Conservation (phyloP, 345 rosid species). For the Schrenkiella parvula region DNA sequence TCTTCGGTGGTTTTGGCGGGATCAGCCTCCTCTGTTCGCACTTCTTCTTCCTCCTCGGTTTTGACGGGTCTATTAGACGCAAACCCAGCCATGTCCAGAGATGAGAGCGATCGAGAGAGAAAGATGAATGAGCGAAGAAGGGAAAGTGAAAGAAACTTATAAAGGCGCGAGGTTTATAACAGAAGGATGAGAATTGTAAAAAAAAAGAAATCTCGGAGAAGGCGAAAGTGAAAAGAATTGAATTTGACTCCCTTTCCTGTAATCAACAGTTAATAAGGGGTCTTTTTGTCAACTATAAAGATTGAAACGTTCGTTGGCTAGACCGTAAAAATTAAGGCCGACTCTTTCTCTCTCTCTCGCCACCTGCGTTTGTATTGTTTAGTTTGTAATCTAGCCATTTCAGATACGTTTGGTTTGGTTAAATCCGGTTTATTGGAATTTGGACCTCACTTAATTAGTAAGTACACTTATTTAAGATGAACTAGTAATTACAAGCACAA, state of each 20-base stretch:
- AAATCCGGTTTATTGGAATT: background rate
- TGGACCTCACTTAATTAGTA: too few relatives aligned
- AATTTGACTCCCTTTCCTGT: background rate
- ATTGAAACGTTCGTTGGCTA: too few relatives aligned
- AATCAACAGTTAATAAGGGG: too few relatives aligned
- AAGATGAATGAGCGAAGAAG: background rate
- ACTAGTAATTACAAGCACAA: too few relatives aligned
- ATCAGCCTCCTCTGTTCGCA: background rate
- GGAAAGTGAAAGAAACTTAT: background rate
- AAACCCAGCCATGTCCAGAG: slow-evolving; percentile 43
- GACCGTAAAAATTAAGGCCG: too few relatives aligned
- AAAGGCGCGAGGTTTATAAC: background rate
- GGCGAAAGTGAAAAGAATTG: background rate
- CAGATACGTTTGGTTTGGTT: too few relatives aligned
- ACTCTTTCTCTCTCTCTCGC: too few relatives aligned
- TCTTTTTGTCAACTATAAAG: too few relatives aligned
- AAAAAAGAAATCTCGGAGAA: background rate
- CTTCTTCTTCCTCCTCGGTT: slow-evolving; percentile 28
- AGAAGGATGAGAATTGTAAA: background rate
- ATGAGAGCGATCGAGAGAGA: background rate
- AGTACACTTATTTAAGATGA: too few relatives aligned
- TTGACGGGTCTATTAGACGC: slow-evolving; percentile 25
- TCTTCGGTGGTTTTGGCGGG: too few relatives aligned
- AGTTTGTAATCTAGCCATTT: too few relatives aligned
- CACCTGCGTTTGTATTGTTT: too few relatives aligned